Evolutionary conservation across 352 stramenopile genomes (phyloP), one percentile per base, ranked within the genome.

Genomic region (Globisporangium canariense): DNA sequence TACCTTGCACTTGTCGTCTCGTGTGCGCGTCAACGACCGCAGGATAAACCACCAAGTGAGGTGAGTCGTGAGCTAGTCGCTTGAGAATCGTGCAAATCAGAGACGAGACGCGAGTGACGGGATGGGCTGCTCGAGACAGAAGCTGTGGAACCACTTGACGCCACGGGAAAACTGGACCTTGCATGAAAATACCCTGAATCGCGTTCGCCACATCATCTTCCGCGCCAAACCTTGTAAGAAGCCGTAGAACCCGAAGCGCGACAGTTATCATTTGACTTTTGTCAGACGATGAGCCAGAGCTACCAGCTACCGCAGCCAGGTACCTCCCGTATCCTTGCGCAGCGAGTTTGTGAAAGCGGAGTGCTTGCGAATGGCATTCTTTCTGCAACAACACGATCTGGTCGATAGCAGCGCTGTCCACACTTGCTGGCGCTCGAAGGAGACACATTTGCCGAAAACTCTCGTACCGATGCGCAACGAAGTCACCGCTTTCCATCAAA

Each of bases 11-110:
- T 2, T 9, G n/a, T 22, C 41, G 41, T 18, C 20, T 51, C 20
- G 25, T 60, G 56, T 81, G 67, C 8, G 78, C 77, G 55, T 93
- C 80, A 22, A 91, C 86, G 4, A 94, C 71, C 18, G 76, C 80
- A 14, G 85, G 85, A 68, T 93, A 96, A 18, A 91, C 83, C 38
- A 96, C 75, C 8, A 84, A 51, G 55, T 92, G 74, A 2, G 86
- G 82, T 6, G 70, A 88, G 30, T 85, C 69, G 18, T 69, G 73
- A 41, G 83, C 86, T 49, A 96, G 73, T 9, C 88, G 75, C 38
- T 81, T 73, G 2, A 96, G 77, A 62, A 96, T 69, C 0, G 69
- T 51, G n/a, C 69, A 73, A 16, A 96, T 70, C 16, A 85, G 65
- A 10, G 65, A 74, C 1, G 85, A 83, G 8, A 93, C 79, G 10